Percentiles rank a stretch among this genome's conserved stretches.
Evolutionary conservation across 768 basidiomycete species (phyloP).

Genomic region (Phylloporus sp.): DNA sequence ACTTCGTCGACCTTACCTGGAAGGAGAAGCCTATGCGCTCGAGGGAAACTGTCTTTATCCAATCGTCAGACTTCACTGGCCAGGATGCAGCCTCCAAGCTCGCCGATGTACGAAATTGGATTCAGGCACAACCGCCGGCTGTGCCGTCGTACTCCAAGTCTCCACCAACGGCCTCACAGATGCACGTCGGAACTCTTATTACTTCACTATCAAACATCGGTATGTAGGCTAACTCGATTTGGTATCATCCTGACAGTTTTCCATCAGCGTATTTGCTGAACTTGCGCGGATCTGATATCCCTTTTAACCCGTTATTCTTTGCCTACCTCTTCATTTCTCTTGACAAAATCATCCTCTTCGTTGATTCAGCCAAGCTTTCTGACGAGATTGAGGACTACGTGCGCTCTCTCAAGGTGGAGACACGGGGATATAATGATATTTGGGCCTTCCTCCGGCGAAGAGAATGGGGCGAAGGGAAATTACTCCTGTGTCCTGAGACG

Average conservation of each 20-base stretch:
- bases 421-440: conserved; percentile 68
- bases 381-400: conserved; percentile 58
- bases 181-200: conserved; percentile 64
- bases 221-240: conserved; percentile 29
- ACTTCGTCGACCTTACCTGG: conserved; percentile 82
- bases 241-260: conserved; percentile 3
- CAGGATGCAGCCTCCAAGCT: conserved; percentile 69
- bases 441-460: conserved; percentile 74
- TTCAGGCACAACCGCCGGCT: conserved; percentile 54
- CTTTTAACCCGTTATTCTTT: conserved; percentile 89
- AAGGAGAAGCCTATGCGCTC: conserved; percentile 70
- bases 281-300: conserved; percentile 84
- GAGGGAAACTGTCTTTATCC: conserved; percentile 60
- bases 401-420: conserved; percentile 50
- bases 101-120: conserved; percentile 65
- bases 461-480: conserved; percentile 79
- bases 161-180: conserved; percentile 56
- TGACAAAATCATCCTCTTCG: conserved; percentile 65
- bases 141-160: conserved; percentile 60
- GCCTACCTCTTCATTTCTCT: conserved; percentile 76
- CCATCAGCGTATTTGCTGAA: conserved; percentile 79
- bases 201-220: conserved; percentile 70
- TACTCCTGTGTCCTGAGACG: conserved; percentile 69
- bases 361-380: conserved; percentile 64
- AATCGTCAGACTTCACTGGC: conserved; percentile 67